Conservation (phyloP, 176 grass and related monocot genomes). For the Miscanthus lutarioriparius region DNA sequence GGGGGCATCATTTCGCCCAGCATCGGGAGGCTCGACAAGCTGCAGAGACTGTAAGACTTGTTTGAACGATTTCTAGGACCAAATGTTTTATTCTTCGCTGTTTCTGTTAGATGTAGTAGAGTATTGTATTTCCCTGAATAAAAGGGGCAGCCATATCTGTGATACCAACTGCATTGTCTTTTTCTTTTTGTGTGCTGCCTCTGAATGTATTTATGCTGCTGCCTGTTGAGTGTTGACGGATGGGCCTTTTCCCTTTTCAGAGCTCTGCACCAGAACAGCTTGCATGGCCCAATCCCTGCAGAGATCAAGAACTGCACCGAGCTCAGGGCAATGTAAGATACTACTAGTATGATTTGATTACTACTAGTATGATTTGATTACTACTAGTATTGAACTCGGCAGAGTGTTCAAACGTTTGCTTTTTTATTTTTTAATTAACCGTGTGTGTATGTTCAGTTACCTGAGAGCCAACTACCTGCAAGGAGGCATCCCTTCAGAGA, state of each 20-base stretch:
- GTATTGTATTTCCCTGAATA: background rate
- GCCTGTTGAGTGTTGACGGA: background rate
- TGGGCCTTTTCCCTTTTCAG: conserved; percentile 38
- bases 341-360: background rate
- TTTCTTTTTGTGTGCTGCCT: background rate
- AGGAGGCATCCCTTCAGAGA: conserved; percentile 85
- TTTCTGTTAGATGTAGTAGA: background rate
- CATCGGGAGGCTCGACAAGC: conserved; percentile 79
- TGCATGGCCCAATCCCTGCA: conserved; percentile 76
- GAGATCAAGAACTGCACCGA: conserved; percentile 93
- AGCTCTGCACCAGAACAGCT: conserved; percentile 96
- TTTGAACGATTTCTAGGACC: background rate
- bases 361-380: too few relatives aligned
- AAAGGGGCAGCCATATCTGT: background rate
- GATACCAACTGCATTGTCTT: background rate
- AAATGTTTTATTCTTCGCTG: background rate
- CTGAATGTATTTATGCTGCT: background rate
- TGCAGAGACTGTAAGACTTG: conserved; percentile 73
- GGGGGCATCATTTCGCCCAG: conserved; percentile 75
- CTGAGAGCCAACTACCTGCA: conserved; percentile 94
- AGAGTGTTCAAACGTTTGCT: background rate
- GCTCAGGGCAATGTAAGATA: conserved; percentile 67
- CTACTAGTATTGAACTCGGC: background rate
- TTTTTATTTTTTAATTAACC: background rate
- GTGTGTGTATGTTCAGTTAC: conserved; percentile 49